Conservation (phyloP, 441 rosid species). For the Populus hybrid region DNA sequence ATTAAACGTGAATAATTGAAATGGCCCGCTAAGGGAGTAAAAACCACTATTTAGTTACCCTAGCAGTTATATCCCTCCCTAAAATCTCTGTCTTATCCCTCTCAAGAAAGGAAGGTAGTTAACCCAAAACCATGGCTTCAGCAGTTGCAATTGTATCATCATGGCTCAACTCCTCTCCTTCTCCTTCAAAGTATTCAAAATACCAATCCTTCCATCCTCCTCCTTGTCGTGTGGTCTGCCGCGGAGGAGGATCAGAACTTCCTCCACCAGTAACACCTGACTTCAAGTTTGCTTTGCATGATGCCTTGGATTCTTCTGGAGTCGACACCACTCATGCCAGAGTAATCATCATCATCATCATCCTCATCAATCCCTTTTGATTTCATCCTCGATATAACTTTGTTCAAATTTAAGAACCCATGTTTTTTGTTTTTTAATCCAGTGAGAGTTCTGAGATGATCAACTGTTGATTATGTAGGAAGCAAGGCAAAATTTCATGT, state of each 20-base stretch:
- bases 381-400: background rate
- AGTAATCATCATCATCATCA: conserved; percentile 18
- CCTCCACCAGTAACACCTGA: background rate
- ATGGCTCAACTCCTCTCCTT: background rate
- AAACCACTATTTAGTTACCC: background rate
- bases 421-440: background rate
- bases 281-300: conserved; percentile 37
- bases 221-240: background rate
- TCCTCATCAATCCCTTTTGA: background rate
- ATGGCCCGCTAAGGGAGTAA: background rate
- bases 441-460: background rate
- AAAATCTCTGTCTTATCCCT: background rate
- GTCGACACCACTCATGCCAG: conserved; percentile 48
- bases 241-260: background rate
- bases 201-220: background rate
- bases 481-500: conserved; percentile 44
- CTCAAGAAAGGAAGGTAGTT: background rate
- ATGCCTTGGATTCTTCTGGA: conserved; percentile 47
- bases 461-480: conserved; percentile 36
- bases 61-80: background rate
- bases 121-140: background rate
- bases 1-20: background rate
- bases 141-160: background rate
- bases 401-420: background rate
- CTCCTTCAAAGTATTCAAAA: background rate